phyloP scores from a whole-genome alignment of 2,329 filamentous ascomycete genomes.

The Epichloe gansuensis region DNA sequence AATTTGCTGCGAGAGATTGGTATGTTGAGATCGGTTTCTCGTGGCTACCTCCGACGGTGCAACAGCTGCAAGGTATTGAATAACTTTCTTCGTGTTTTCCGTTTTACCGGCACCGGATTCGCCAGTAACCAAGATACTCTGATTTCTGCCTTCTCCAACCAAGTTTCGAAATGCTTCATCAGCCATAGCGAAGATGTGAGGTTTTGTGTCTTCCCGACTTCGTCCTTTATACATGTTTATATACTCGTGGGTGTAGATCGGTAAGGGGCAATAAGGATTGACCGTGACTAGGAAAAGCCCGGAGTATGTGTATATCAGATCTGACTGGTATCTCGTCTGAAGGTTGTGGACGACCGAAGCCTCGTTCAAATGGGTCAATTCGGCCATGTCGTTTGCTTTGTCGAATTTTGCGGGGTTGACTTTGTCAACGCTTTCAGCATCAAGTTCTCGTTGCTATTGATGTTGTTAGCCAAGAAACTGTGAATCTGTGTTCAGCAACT shows the following conservation, averaged over 20 bases:
- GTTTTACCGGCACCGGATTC: conserved; percentile 98
- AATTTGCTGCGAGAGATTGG: conserved; percentile 92
- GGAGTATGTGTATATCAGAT: conserved; percentile 97
- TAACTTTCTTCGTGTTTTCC: conserved; percentile 98
- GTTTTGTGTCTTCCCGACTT: conserved; percentile 84
- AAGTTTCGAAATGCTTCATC: conserved; percentile 93
- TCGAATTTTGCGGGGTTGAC: conserved; percentile 99
- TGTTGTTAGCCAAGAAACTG: conserved; percentile 10
- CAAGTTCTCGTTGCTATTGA: conserved; percentile 68
- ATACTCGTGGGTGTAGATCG: conserved; percentile 94
- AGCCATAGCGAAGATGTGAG: conserved; percentile 95
- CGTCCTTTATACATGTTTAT: conserved; percentile 96
- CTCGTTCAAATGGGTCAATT: conserved; percentile 95
- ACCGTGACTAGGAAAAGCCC: conserved; percentile 93
- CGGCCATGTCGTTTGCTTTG: conserved; percentile 98
- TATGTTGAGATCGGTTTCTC: conserved; percentile 51
- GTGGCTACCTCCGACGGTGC: conserved; percentile 67
- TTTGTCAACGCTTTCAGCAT: conserved; percentile 84
- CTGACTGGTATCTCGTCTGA: conserved; percentile 85
- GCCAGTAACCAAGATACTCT: conserved; percentile 95
- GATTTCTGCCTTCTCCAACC: conserved; percentile 88
- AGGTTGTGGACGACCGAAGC: conserved; percentile 96
- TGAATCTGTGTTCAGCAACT: conserved; percentile 21
- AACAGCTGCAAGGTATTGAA: conserved; percentile 93
- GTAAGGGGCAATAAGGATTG: conserved; percentile 88